Conservation (phyloP, 2,329 filamentous ascomycete species). For the Microdochium bolleyi region DNA sequence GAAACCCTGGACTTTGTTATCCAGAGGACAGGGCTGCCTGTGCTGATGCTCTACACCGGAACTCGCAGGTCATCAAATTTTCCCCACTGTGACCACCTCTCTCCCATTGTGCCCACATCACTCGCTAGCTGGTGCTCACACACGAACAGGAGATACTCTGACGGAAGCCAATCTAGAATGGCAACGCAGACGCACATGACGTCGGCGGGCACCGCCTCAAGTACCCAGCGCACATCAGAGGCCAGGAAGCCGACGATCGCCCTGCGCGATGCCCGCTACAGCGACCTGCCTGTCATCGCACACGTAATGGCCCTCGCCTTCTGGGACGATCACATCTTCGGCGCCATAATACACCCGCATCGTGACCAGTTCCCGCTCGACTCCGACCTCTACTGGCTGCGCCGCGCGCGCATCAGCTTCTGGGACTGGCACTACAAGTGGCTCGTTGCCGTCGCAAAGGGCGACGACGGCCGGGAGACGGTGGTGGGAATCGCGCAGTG, state of each 20-base stretch:
- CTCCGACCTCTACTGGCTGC: slow-evolving; percentile 20
- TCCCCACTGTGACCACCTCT: too few relatives aligned
- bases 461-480: slow-evolving; percentile 5
- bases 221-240: background rate
- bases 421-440: slow-evolving; percentile 17
- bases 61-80: too few relatives aligned
- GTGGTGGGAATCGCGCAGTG: slow-evolving; percentile 15
- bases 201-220: too few relatives aligned
- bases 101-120: too few relatives aligned
- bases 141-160: too few relatives aligned
- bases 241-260: background rate
- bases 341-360: slow-evolving; percentile 23
- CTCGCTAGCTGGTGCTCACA: too few relatives aligned
- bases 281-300: slow-evolving; percentile 18
- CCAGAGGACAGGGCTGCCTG: too few relatives aligned
- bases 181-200: too few relatives aligned
- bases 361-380: slow-evolving; percentile 21
- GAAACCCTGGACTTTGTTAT: too few relatives aligned
- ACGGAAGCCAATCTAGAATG: too few relatives aligned
- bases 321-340: slow-evolving; percentile 23
- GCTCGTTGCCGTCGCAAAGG: slow-evolving; percentile 15
- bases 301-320: slow-evolving; percentile 21
- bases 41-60: too few relatives aligned
- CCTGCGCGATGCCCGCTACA: slow-evolving; percentile 9
- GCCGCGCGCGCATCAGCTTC: slow-evolving; percentile 14